Conservation (phyloP, 2,329 filamentous ascomycete genomes). For the Penicillium decumbens region DNA sequence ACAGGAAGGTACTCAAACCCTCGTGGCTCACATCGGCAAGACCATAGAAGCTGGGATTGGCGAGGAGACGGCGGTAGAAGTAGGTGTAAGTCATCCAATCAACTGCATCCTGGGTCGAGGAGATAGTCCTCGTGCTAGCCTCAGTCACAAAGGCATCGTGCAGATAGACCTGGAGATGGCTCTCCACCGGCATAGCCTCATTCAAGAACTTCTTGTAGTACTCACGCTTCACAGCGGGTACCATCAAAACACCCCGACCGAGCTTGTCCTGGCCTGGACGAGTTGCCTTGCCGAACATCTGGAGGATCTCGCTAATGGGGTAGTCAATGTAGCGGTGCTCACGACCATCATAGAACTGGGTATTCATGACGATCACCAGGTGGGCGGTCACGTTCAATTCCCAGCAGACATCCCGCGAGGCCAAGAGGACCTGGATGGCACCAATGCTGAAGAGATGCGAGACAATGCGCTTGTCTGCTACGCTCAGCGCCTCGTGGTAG, state of each 20-base stretch:
- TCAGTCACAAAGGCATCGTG: conserved; percentile 97
- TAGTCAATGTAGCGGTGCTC: conserved; percentile 98
- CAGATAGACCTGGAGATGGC: conserved; percentile 82
- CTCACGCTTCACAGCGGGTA: conserved; percentile 86
- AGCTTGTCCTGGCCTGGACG: conserved; percentile 72
- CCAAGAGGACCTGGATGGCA: conserved; percentile 79
- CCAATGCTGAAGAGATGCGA: conserved; percentile 86
- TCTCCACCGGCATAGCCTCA: conserved; percentile 92
- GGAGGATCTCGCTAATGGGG: conserved; percentile 83
- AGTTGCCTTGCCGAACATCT: conserved; percentile 96
- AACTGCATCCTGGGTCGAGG: conserved; percentile 92
- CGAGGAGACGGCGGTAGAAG: conserved; percentile 89
- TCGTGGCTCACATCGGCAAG: conserved; percentile 84
- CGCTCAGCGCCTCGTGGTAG: conserved; percentile 88
- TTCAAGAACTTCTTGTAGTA: conserved; percentile 99
- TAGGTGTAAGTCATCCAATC: conserved; percentile 99
- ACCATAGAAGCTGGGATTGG: conserved; percentile 95
- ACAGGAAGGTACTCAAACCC: conserved; percentile 87
- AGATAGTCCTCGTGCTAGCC: conserved; percentile 91
- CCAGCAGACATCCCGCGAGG: conserved; percentile 90
- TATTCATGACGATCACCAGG: conserved; percentile 93
- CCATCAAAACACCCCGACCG: conserved; percentile 91
- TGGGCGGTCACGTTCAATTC: conserved; percentile 84
- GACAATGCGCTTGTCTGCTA: conserved; percentile 87
- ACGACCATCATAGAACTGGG: conserved; percentile 92